Evolutionary conservation across 2,329 filamentous ascomycete species (phyloP).

Genomic region (Aureobasidium sp.): DNA sequence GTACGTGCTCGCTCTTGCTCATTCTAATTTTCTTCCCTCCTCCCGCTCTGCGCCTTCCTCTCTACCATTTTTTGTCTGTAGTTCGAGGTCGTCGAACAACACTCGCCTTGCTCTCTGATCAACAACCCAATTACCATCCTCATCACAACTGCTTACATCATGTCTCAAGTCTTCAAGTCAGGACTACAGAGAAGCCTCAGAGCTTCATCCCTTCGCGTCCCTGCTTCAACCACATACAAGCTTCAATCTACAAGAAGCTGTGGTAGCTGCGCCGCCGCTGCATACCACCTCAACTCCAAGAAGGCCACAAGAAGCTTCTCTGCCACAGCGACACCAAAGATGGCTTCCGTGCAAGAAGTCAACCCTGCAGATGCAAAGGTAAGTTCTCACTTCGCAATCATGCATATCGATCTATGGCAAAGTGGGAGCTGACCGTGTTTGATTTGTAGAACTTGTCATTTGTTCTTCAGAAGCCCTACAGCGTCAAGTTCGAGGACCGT

Average conservation of each 20-base stretch:
- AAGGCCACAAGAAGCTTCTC: constrained; percentile 7
- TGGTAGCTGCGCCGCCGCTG: constrained; percentile 3
- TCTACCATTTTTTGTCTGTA: neutral
- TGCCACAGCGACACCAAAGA: neutral
- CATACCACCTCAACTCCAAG: constrained; percentile 12
- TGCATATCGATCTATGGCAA: neutral
- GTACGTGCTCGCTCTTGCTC: constrained; percentile 4
- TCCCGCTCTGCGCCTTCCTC: neutral
- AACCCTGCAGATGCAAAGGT: constrained; percentile 7
- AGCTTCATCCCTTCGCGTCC: neutral
- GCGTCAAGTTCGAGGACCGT: constrained; percentile 68
- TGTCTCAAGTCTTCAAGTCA: constrained; percentile 10
- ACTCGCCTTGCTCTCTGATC: neutral
- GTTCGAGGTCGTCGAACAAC: neutral
- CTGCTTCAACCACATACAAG: neutral
- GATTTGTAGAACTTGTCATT: constrained; percentile 69
- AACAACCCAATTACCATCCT: neutral
- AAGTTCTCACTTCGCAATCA: neutral
- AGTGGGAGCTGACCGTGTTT: neutral
- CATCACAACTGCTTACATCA: constrained; percentile 6
- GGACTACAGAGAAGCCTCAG: constrained; percentile 8
- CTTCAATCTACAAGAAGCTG: constrained; percentile 10
- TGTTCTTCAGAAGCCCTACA: constrained; percentile 67
- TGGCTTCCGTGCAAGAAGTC: constrained; percentile 12
- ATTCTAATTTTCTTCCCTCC: neutral